A percentile compares a stretch with the other conserved stretches of the same genome.
phyloP scores from a whole-genome alignment of 2,329 filamentous ascomycete species.

The Scedosporium dehoogii region DNA sequence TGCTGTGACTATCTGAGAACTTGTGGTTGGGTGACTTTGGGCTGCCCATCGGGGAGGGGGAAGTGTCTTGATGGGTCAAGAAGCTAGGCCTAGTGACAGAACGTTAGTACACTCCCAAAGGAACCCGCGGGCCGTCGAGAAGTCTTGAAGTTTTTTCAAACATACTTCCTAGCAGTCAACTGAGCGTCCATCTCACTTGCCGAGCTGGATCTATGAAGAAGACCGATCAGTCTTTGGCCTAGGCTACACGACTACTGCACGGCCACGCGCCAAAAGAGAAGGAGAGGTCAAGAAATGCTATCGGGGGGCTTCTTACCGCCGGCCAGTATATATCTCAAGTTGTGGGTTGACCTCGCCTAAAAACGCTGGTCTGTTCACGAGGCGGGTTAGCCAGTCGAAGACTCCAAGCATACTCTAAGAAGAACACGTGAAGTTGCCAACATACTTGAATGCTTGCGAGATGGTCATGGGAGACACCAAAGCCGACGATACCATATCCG shows the following conservation, averaged over 20 bases:
- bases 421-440: not conserved
- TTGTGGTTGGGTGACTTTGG: slow-evolving; percentile 26
- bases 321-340: slow-evolving; percentile 5
- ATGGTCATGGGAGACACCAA: slow-evolving; percentile 5
- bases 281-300: not conserved
- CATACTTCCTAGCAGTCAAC: slow-evolving; percentile 13
- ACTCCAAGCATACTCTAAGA: not conserved
- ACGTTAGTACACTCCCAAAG: not conserved
- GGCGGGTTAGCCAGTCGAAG: not conserved
- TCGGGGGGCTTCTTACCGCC: not conserved
- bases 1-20: slow-evolving; percentile 42
- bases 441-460: slow-evolving; percentile 1
- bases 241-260: not conserved
- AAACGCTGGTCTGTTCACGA: not conserved
- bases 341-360: slow-evolving; percentile 10
- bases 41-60: slow-evolving; percentile 19
- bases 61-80: slow-evolving; percentile 14
- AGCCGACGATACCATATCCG: slow-evolving; percentile 6
- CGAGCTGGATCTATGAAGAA: not conserved
- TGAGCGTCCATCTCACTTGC: slow-evolving; percentile 9
- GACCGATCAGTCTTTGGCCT: not conserved
- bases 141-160: not conserved
- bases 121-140: not conserved
- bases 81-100: slow-evolving; percentile 11
- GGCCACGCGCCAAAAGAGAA: too few relatives aligned